Evolutionary conservation across 352 stramenopile species (phyloP), one percentile per base, ranked within the genome.

Genomic region (Thalassiosira sp.): DNA sequence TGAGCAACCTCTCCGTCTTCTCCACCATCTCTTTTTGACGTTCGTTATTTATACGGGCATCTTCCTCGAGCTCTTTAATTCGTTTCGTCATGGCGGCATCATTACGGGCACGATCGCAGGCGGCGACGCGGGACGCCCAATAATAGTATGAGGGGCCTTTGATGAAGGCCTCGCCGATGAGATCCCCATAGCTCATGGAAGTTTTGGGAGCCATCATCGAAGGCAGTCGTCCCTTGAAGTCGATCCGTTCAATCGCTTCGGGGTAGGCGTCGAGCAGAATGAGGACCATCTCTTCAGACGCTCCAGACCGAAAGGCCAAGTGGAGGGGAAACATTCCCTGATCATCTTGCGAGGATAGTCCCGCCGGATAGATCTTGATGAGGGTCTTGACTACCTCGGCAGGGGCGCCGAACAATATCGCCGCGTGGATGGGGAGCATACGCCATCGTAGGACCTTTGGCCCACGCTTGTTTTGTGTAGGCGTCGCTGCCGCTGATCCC

Each of bases 301-400:
- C 25, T 13, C 68, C 65, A 40, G 28, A 42, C 10, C 81, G 81
- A 63, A 90, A 91, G n/a, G 83, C 83, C 15, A 91, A 37, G 51
- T 91, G 86, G 22, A 91, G 59, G 6, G 86, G 86, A 13, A 89
- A 54, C 81, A 87, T 87, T 0, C 83, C 83, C 48, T 87, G 83
- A 75, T 91, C 86, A 53, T 91, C 86, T 22, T 81, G 71, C 16
- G 28, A 61, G 13, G 63, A 61, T 10, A 59, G 74, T 2, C 40
- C 86, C 5, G 18, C 22, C 1, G 83, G 81, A 71, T 87, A 85
- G 6, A 79, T 72, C n/a, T 75, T 71, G 28, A 91, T 40, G 2
- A 91, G 48, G 0, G 75, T 60, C 43, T 79, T 72, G 0, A 91
- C 40, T 0, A 91, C 6, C 13, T 62, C 57, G 8, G 82, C 1